Base-by-base conservation (phyloP, 1,139 yeast species). In the Suhomyces guaymorum region DNA sequence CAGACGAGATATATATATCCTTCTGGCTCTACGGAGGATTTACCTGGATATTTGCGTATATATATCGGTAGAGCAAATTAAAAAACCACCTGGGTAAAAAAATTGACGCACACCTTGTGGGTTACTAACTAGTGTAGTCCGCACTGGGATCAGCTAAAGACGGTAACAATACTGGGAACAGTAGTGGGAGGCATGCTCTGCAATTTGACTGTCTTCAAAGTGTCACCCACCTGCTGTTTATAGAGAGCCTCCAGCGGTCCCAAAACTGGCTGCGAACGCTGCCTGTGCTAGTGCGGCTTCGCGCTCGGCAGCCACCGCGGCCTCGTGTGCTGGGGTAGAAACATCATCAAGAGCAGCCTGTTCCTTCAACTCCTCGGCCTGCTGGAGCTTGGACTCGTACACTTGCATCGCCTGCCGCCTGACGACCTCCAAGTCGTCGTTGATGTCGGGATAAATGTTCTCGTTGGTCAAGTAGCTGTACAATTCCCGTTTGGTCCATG, bases 401-500 rank as follows among this genome's bases (percentile, higher is more conserved):
- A 47, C 34, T 25, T 37, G 38, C 16, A 40, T 46, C 4, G 47
- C 58, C 26, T 33, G 42, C 13, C 26, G 22, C 31, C 47, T 43
- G 8, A 55, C 46, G 3, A 28, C 20, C 7, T 32, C 39, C n/a
- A 54, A 26, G 20, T 52, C 50, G 16, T 46, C 54, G 27, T 51
- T 48, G 12, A 55, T 31, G 25, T 47, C 54, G 13, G 53, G 52
- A 35, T 46, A 53, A 8, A 55, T 43, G 26, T 46, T 40, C 13
- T 46, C 38, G 16, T 47, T 37, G 24, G 46, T 41, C 28, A 57
- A 44, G 36, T 44, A 53, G 20, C 35, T 39, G 35, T 35, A 56
- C 25, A 57, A 41, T 27, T 56, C 46, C 26, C 48, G 44, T 33
- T 49, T 52, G 14, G 47, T 38, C 59, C 60, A 55, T 32, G 20